Evolutionary conservation across 164 flowering plant genomes (phyloP), one percentile per base, ranked within the genome.

Genomic region (Warburgia ugandensis): DNA sequence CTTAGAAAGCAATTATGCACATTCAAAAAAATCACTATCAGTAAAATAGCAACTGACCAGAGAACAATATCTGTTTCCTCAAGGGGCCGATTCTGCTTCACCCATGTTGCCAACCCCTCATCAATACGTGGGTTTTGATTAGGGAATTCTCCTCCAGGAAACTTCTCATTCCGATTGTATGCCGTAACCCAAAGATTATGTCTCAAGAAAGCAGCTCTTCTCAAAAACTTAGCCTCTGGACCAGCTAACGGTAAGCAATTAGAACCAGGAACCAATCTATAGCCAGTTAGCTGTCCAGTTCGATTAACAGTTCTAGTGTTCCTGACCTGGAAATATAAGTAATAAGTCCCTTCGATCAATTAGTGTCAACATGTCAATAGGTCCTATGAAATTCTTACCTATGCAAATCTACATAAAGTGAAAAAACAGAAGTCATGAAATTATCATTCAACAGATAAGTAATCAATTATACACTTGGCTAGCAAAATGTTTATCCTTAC

Each of bases 71-170:
- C 71, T 29, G 81, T 71, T 67, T 86, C 96, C 63, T 86, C 96
- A 45, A 86, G 69, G 39, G 85, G 41, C 12, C 94, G 75, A 52
- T 84, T 64, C 47, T 80, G 69, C 75, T 81, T 70, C 31, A 80
- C 90, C 92, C 94, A 86, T 30, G 94, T 78, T 51, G 81, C 73
- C 62, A 86, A 65, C 30, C 96, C 96, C 55, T 86, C 96, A 33
- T 81, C 73, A 55, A 64, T 74, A 46, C 94, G 96, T 41, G 96
- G 96, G 71, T 86, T 86, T 65, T 86, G 96, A 63, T 86, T 86
- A 23, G 96, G 96, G 61, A 86, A 86, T 61, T 86, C 96, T 55
- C 90, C 96, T 49, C 94, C 96, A 29, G 94, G 96, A 69, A 76
- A 84, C 59, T 66, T 75, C 61, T 87, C 89, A 44, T 72, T 73